Evolutionary conservation across 2,329 filamentous ascomycete genomes (phyloP).

Genomic region (Diaporthe citrichinensis): DNA sequence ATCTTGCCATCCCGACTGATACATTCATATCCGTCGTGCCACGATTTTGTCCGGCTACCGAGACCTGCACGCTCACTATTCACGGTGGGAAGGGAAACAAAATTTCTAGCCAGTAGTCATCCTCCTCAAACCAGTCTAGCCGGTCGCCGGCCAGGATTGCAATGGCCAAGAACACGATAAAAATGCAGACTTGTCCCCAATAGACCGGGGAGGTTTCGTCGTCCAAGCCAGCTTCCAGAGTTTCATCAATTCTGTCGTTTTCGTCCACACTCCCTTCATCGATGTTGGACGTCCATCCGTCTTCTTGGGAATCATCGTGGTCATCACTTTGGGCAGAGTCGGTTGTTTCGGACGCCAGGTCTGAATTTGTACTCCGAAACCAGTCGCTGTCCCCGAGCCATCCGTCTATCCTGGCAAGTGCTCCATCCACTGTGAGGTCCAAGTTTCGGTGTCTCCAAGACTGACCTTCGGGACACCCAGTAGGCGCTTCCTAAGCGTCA

Average conservation of each 20-base stretch:
- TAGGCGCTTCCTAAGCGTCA: constrained; percentile 35
- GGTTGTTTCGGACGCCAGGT: too few relatives aligned
- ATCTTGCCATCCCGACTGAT: neutral
- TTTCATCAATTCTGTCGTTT: constrained; percentile 43
- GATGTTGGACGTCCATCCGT: neutral
- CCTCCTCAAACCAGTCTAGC: neutral
- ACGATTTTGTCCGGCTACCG: neutral
- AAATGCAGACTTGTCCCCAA: neutral
- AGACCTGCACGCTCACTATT: neutral
- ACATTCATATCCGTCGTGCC: neutral
- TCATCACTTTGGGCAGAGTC: neutral
- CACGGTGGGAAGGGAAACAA: too few relatives aligned
- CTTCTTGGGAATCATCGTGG: neutral
- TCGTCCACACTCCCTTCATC: constrained; percentile 39
- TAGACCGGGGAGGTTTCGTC: neutral
- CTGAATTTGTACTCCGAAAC: neutral
- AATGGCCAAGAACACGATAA: neutral
- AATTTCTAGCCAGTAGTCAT: neutral
- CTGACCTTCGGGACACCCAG: neutral
- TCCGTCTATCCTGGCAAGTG: neutral
- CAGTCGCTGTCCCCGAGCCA: neutral
- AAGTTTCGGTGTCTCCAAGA: too few relatives aligned
- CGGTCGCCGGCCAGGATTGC: neutral
- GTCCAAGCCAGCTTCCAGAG: neutral
- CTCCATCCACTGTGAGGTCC: neutral